Conservation (phyloP, 2,329 filamentous ascomycete genomes). For the Pseudopyrenochaeta lycopersici region DNA sequence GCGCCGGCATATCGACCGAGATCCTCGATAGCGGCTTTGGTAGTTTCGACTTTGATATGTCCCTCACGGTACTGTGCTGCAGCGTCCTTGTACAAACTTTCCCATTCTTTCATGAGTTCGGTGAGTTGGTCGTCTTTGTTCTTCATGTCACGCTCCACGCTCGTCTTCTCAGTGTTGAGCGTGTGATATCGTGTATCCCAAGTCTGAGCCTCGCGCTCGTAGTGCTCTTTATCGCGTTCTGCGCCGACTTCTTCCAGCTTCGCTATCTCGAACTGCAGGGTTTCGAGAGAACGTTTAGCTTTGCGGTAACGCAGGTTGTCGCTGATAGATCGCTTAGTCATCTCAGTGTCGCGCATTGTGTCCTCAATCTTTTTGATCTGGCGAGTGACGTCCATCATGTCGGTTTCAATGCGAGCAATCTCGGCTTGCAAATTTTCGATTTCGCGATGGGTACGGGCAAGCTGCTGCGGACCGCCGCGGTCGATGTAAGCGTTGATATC, state of each 20-base stretch:
- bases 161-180: constrained; percentile 75
- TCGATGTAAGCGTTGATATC: constrained; percentile 84
- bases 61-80: constrained; percentile 82
- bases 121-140: constrained; percentile 83
- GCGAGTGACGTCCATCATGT: constrained; percentile 72
- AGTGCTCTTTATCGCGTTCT: constrained; percentile 80
- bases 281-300: constrained; percentile 73
- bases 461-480: constrained; percentile 75
- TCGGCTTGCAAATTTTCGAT: constrained; percentile 73
- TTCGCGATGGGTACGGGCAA: constrained; percentile 74
- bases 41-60: constrained; percentile 89
- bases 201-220: constrained; percentile 72
- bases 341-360: constrained; percentile 79
- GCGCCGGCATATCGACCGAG: constrained; percentile 82
- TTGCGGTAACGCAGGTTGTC: constrained; percentile 90
- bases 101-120: constrained; percentile 79
- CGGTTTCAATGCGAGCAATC: constrained; percentile 71
- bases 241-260: constrained; percentile 82
- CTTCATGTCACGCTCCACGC: constrained; percentile 79
- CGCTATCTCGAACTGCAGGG: constrained; percentile 73
- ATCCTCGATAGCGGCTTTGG: constrained; percentile 91
- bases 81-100: constrained; percentile 86
- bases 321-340: constrained; percentile 83
- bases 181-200: constrained; percentile 74
- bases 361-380: constrained; percentile 81